phyloP scores from a whole-genome alignment of 805 yeast genomes.

The Suhomyces canberraensis region DNA sequence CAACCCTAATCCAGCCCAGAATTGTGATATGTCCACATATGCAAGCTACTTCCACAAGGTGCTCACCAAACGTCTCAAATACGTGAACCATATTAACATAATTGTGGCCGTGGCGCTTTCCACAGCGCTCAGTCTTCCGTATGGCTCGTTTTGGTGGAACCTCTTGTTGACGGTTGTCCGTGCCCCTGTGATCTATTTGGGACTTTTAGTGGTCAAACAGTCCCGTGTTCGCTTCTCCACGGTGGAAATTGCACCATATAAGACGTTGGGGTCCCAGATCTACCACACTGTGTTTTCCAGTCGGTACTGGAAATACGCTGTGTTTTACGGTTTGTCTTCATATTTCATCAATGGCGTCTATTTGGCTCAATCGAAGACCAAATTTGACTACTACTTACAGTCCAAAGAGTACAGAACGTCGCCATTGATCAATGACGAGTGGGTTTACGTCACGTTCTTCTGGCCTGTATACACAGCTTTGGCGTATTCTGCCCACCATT shows the following conservation, averaged over 20 bases:
- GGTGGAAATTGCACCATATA: slow-evolving; percentile 29
- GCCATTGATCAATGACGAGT: slow-evolving; percentile 40
- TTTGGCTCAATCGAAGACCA: slow-evolving; percentile 26
- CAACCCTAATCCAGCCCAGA: too few species aligned
- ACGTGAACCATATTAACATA: slow-evolving; percentile 28
- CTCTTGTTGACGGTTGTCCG: slow-evolving; percentile 21
- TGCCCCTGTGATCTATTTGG: slow-evolving; percentile 29
- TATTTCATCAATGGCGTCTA: slow-evolving; percentile 21
- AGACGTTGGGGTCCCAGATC: slow-evolving; percentile 33
- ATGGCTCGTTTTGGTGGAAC: slow-evolving; percentile 31
- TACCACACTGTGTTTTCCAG: slow-evolving; percentile 18
- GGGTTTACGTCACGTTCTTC: slow-evolving; percentile 50
- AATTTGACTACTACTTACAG: slow-evolving; percentile 26
- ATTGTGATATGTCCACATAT: too few species aligned
- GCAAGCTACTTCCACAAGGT: slow-evolving; percentile 28
- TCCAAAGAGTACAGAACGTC: slow-evolving; percentile 38
- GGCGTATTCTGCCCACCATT: slow-evolving; percentile 49
- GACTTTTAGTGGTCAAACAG: slow-evolving; percentile 25
- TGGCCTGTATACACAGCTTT: slow-evolving; percentile 35
- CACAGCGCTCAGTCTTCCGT: slow-evolving; percentile 24
- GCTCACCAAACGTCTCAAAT: slow-evolving; percentile 32
- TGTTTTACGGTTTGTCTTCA: slow-evolving; percentile 23
- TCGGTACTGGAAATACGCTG: slow-evolving; percentile 14
- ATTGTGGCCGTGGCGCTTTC: slow-evolving; percentile 25
- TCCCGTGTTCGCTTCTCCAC: slow-evolving; percentile 23